Base-by-base conservation (phyloP, 257 asterid genomes). In the Anisodus tanguticus region DNA sequence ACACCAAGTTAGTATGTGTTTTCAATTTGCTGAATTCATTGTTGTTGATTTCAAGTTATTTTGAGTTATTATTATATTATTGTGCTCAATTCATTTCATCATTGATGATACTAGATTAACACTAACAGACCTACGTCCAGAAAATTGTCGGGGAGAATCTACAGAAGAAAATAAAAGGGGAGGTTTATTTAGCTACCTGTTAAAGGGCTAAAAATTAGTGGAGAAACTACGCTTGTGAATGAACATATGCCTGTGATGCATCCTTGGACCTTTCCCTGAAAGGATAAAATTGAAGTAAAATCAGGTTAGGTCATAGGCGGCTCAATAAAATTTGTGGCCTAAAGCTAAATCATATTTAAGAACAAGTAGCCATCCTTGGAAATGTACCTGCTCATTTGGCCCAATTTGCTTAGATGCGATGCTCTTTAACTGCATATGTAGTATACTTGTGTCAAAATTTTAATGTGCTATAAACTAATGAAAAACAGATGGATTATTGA, bases 391-490 rank as follows among this genome's bases (percentile, higher is more conserved):
- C 82, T 97, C 98, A 74, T 82, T 86, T 11, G 95, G 95, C 31
- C 98, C 97, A n/a, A 89, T 90, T 90, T 97, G 97, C 82, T 93
- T 97, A 49, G 99, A 97, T 47, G 95, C 99, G 86, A 97, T 92
- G 88, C 99, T 97, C 59, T 94, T 79, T 82, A 97, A 85, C 98
- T 95, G 96, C 69, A 90, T 79, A 26, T 26, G 84, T 43, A 54
- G 6, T 16, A 15, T 19, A 13, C 12, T 4, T 64, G 43, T 66
- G 70, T 16, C 63, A 51, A 8, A 26, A 41, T 13, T 11, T 31
- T 26, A 3, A 31, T 63, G 45, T 55, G 69, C 31, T 26, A 26
- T 26, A 17, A 19, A 69, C 22, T 17, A 17, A 62, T 62, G 58
- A 12, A 17, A 15, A 39, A 39, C 9, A 85, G 58, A 26, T 37